A percentile compares a stretch with the other conserved stretches of the same genome.
phyloP scores from a whole-genome alignment of 2,329 filamentous ascomycete species.

The Curvularia sp. region DNA sequence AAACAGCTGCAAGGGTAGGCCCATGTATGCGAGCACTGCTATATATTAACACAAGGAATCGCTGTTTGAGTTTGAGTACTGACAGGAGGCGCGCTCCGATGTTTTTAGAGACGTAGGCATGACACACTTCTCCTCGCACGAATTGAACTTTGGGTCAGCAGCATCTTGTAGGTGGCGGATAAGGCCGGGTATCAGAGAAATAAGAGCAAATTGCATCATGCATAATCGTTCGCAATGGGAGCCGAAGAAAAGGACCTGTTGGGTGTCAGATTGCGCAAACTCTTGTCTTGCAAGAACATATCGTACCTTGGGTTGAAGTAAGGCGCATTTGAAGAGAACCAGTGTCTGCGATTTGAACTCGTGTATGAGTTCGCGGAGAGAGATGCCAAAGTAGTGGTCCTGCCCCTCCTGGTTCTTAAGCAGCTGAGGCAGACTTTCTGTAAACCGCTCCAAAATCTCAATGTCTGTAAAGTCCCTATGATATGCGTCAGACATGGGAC shows the following conservation, averaged over 20 bases:
- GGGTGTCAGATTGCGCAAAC: conserved; percentile 20
- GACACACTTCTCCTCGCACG: conserved; percentile 74
- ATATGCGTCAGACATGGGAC: background rate
- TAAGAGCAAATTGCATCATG: conserved; percentile 97
- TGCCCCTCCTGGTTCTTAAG: conserved; percentile 70
- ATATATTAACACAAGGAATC: conserved; percentile 29
- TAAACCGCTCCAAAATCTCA: conserved; percentile 88
- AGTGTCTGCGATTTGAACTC: conserved; percentile 95
- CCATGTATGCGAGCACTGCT: conserved; percentile 86
- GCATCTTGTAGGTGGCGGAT: conserved; percentile 92
- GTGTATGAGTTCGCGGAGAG: conserved; percentile 86
- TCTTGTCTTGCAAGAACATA: background rate
- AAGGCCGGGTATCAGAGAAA: conserved; percentile 92
- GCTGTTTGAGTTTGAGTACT: conserved; percentile 19
- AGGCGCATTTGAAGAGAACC: conserved; percentile 89
- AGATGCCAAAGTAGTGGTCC: conserved; percentile 86
- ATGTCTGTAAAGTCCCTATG: conserved; percentile 82
- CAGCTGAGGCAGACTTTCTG: conserved; percentile 76
- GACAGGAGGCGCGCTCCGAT: conserved; percentile 83
- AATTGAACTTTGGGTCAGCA: conserved; percentile 90
- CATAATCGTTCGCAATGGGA: conserved; percentile 94
- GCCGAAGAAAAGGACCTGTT: conserved; percentile 96
- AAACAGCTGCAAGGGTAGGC: conserved; percentile 91
- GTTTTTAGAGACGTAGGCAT: conserved; percentile 86
- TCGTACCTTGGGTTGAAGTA: conserved; percentile 89